Base-by-base conservation (phyloP, 192 early-diverging fungal genomes). In the Thoreauomyces humboldtii region DNA sequence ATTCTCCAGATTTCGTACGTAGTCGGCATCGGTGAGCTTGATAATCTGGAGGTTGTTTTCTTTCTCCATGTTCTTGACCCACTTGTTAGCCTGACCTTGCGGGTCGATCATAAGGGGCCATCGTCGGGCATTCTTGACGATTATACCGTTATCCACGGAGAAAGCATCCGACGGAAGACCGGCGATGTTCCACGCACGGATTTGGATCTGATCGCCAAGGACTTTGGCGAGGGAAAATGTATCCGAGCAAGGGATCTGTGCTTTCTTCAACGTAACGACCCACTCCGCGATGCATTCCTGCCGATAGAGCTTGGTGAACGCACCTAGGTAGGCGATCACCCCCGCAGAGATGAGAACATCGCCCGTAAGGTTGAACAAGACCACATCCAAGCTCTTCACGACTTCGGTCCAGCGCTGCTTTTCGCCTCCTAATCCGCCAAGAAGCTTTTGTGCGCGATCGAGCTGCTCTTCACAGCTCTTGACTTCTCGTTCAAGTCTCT, bases 91-190 rank as follows among this genome's bases (percentile, higher is more conserved):
- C 63, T 79, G 77, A 11, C 80, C 79, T 61, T 86, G 84, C 21
- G 84, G 84, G 56, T 86, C 84, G 66, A 86, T 85, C 84, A 86
- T 85, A 31, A 86, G 66, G 19, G 84, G 84, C 84, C 84, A 86
- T 43, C 84, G 37, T 17, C 84, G 50, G 11, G 78, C 72, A 59
- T 85, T 79, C 61, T 76, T 61, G 0, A 86, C 84, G 27, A 85
- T 86, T 41, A 86, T 86, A 24, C 84, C 84, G 59, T 86, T 86
- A 54, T 86, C 84, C 22, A 86, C 64, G 0, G 83, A 86, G 61
- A 86, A 86, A 1, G 70, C 50, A 59, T 86, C 84, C 1, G 83
- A 76, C 14, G 84, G 84, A 22, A 86, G 65, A 1, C 84, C 84
- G 46, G 82, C 80, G 67, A 86, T 84, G 44, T 71, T 83, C 84